These are phyloP conservation scores for Diaporthe helianthi DNA, from an alignment of 2,329 filamentous ascomycete genomes.

Conservation along the genomic window DNA sequence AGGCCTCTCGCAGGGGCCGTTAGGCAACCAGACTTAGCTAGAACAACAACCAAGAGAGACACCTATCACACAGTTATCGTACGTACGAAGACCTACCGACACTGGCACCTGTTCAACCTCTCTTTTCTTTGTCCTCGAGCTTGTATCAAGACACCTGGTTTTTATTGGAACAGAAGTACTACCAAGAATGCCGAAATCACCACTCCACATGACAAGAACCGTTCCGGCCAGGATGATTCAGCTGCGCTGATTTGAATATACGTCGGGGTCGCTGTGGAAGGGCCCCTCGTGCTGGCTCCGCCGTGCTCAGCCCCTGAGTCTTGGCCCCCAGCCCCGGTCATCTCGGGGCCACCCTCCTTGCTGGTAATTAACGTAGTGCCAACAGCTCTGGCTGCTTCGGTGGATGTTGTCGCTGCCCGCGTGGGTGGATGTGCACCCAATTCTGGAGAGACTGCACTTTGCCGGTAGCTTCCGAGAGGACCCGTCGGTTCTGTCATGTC, in stretches of 20 bases:
- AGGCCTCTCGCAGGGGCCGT: no score
- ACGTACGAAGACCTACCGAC: not conserved
- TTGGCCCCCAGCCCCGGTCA: not conserved
- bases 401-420: not conserved
- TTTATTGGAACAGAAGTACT: not conserved
- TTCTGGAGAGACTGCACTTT: not conserved
- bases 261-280: not conserved
- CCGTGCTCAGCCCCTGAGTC: not conserved
- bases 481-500: not conserved
- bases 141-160: not conserved
- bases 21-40: no score
- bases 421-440: not conserved
- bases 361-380: not conserved
- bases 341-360: not conserved
- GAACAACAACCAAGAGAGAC: no score
- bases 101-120: not conserved
- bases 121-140: not conserved
- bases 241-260: not conserved
- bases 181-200: not conserved
- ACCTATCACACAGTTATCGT: no score
- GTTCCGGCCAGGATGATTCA: not conserved
- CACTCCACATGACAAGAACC: not conserved
- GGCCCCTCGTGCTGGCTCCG: not conserved
- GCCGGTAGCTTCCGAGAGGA: not conserved
- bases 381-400: not conserved